Percentiles rank a stretch among this genome's conserved stretches.
Evolutionary conservation across 208 protist species (phyloP).

Genomic region (Leishmania tropica): DNA sequence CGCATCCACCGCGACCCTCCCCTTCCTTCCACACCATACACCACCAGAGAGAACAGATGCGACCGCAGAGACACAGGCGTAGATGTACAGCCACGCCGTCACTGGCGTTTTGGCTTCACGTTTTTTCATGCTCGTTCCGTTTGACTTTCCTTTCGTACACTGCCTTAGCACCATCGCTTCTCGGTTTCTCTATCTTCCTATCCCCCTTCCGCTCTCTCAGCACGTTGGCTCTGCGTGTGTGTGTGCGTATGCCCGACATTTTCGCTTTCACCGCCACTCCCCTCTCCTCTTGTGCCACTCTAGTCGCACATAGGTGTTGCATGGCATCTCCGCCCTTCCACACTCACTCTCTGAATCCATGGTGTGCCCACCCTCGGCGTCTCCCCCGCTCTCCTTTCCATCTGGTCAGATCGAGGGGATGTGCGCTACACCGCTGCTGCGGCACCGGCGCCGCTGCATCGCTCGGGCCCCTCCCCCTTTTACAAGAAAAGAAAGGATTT

Average conservation of each 20-base stretch:
- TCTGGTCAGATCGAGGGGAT: background rate
- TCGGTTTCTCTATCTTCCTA: background rate
- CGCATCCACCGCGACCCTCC: background rate
- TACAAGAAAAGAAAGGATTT: no score
- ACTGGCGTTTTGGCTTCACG: background rate
- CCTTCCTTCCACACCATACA: background rate
- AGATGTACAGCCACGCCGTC: no score
- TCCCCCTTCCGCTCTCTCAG: background rate
- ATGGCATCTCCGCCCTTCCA: background rate
- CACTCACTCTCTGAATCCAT: background rate
- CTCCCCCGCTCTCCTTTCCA: background rate
- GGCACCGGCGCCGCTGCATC: background rate
- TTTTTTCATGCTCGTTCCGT: background rate
- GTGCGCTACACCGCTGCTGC: background rate
- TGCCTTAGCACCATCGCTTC: background rate
- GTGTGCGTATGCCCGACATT: background rate
- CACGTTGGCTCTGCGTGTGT: background rate
- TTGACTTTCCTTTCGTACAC: background rate
- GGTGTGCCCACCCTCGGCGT: background rate
- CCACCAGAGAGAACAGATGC: background rate
- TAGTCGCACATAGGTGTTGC: background rate
- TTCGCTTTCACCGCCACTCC: background rate
- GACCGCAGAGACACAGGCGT: background rate
- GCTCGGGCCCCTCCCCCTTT: background rate
- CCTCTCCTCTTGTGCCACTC: background rate